Conservation (phyloP, 2,329 filamentous ascomycete genomes). For the Trematosphaeria pertusa region DNA sequence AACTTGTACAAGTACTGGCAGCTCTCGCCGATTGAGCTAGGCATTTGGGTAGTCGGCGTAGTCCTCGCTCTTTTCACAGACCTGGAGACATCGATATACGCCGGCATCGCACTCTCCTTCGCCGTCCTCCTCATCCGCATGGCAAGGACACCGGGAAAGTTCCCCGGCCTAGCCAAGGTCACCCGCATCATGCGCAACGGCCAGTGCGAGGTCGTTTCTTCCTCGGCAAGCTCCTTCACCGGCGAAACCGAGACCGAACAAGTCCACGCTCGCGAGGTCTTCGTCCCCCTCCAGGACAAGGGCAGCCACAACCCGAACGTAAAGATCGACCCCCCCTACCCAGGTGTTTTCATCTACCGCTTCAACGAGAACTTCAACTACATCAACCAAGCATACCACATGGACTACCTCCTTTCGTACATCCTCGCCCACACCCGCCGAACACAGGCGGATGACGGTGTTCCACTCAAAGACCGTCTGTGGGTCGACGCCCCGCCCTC, state of each 20-base stretch:
- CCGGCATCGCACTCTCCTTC: slow-evolving; percentile 76
- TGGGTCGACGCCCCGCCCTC: slow-evolving; percentile 61
- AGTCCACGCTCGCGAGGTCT: slow-evolving; percentile 21
- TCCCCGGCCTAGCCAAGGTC: slow-evolving; percentile 27
- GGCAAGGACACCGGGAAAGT: slow-evolving; percentile 33
- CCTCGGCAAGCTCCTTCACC: slow-evolving; percentile 46
- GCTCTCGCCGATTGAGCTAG: slow-evolving; percentile 83
- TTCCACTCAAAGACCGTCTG: slow-evolving; percentile 51
- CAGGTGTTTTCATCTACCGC: slow-evolving; percentile 92
- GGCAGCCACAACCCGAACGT: slow-evolving; percentile 64
- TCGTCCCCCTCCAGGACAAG: slow-evolving; percentile 51
- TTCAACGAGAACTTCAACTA: slow-evolving; percentile 95
- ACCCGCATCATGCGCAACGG: slow-evolving; percentile 54
- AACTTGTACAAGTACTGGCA: slow-evolving; percentile 92
- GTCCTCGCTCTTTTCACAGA: slow-evolving; percentile 82
- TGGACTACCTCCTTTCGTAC: slow-evolving; percentile 75
- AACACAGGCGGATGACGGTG: slow-evolving; percentile 25
- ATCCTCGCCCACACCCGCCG: slow-evolving; percentile 61
- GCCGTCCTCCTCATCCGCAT: slow-evolving; percentile 77
- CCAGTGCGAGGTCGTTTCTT: slow-evolving; percentile 47
- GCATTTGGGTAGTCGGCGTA: slow-evolving; percentile 91
- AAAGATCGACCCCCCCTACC: slow-evolving; percentile 68
- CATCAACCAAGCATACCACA: slow-evolving; percentile 83
- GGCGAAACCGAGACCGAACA: slow-evolving; percentile 49
- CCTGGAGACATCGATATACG: slow-evolving; percentile 91